A percentile compares a stretch with the other conserved stretches of the same genome.
These are phyloP conservation scores for Umbilicaria muhlenbergii DNA, from an alignment of 495 filamentous ascomycete species.

Conservation along the genomic window DNA sequence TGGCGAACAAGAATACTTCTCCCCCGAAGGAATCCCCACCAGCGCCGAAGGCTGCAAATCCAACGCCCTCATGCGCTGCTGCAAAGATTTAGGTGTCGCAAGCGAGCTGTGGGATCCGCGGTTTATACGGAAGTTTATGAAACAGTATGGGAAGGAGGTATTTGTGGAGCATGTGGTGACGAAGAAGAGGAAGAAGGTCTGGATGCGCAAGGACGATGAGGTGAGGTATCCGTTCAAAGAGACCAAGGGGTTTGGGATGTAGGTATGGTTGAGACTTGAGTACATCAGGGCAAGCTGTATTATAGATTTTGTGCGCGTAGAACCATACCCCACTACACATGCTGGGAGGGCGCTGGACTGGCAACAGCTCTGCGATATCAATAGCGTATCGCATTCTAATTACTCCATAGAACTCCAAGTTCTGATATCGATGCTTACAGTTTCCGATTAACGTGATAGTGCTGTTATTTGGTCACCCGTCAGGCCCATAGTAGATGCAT, in stretches of 20 bases:
- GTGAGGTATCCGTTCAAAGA: conserved; percentile 71
- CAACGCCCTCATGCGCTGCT: conserved; percentile 91
- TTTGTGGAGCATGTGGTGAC: conserved; percentile 68
- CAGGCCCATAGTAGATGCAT: too few relatives aligned
- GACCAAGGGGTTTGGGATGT: conserved; percentile 18
- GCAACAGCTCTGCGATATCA: too few relatives aligned
- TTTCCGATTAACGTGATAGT: too few relatives aligned
- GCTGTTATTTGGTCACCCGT: too few relatives aligned
- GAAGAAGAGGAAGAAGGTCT: conserved; percentile 82
- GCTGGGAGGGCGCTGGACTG: too few relatives aligned
- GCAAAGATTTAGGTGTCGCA: conserved; percentile 92
- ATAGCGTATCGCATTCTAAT: too few relatives aligned
- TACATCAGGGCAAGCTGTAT: not conserved
- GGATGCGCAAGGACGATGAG: conserved; percentile 70
- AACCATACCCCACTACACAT: too few relatives aligned
- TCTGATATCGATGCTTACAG: too few relatives aligned
- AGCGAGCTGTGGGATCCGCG: conserved; percentile 94
- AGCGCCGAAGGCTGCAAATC: conserved; percentile 95
- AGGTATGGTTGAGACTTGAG: not conserved
- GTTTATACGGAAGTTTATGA: conserved; percentile 62
- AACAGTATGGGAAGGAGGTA: conserved; percentile 55
- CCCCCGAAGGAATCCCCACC: conserved; percentile 82
- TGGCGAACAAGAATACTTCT: conserved; percentile 92
- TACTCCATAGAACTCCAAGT: too few relatives aligned
- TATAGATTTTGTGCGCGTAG: too few relatives aligned